Evolutionary conservation across 768 basidiomycete genomes (phyloP).

Genomic region (Mycena metata): DNA sequence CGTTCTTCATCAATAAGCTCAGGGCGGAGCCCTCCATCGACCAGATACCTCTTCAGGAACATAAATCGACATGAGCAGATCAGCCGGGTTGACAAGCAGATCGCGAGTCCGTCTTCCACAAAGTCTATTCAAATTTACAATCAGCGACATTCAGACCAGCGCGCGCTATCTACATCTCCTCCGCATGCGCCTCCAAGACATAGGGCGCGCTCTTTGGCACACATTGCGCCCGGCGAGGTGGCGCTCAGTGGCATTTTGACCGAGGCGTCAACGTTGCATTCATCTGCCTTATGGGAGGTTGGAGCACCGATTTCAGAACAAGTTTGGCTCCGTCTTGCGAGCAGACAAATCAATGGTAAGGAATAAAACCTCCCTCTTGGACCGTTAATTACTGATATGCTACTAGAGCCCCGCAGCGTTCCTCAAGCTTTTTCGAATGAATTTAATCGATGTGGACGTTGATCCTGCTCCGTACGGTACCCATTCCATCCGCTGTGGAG

Average conservation of each 20-base stretch:
- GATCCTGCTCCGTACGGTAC: slow-evolving; percentile 56
- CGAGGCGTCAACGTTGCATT: background rate
- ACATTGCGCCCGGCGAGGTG: background rate
- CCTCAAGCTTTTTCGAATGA: slow-evolving; percentile 55
- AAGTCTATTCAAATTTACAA: background rate
- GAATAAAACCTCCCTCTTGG: background rate
- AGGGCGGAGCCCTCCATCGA: too few species aligned
- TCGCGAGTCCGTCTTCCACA: background rate
- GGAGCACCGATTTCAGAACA: slow-evolving; percentile 1
- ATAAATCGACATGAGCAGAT: background rate
- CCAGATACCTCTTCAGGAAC: background rate
- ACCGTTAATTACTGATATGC: background rate
- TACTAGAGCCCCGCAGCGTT: slow-evolving; percentile 33
- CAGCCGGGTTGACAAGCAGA: background rate
- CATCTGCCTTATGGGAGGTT: background rate
- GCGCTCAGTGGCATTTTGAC: background rate
- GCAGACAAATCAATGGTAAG: slow-evolving; percentile 43
- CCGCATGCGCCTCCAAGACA: background rate
- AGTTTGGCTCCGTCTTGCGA: too few species aligned
- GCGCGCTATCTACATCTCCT: background rate
- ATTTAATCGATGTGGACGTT: slow-evolving; percentile 54
- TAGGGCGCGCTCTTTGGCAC: background rate
- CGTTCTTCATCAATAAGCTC: too few species aligned
- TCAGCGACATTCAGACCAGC: background rate
- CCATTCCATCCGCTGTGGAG: slow-evolving; percentile 57